These are phyloP conservation scores for Axilococcus clingmanii DNA, from an alignment of 139 green algal genomes.

Conservation along the genomic window DNA sequence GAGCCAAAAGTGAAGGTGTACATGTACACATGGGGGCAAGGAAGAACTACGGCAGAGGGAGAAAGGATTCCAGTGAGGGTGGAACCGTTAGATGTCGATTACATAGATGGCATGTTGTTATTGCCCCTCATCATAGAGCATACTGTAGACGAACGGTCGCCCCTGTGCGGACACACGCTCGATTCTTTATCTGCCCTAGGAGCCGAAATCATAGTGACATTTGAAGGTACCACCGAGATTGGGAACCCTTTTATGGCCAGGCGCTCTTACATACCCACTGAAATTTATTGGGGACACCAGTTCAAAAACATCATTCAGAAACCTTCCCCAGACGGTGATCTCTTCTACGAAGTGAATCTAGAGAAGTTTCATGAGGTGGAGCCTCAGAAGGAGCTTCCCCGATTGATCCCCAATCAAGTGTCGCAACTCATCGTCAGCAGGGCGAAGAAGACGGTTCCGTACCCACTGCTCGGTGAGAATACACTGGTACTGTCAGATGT, in stretches of 20 bases:
- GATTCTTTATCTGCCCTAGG: constrained; percentile 47
- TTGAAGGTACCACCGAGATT: constrained; percentile 64
- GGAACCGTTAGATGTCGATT: constrained; percentile 27
- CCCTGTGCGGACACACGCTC: constrained; percentile 65
- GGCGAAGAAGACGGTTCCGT: constrained; percentile 38
- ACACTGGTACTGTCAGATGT: constrained; percentile 60
- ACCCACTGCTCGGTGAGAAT: constrained; percentile 59
- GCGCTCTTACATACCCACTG: constrained; percentile 62
- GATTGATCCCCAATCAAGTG: constrained; percentile 34
- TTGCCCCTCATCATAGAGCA: constrained; percentile 74
- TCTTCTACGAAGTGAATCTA: constrained; percentile 57
- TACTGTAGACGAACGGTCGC: constrained; percentile 73
- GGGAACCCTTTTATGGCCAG: constrained; percentile 62
- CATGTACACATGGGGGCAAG: constrained; percentile 69
- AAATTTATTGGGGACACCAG: constrained; percentile 74
- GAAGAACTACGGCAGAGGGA: constrained; percentile 62
- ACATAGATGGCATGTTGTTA: constrained; percentile 68
- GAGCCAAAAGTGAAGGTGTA: constrained; percentile 12
- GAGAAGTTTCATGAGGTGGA: constrained; percentile 70
- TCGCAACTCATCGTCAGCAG: constrained; percentile 42
- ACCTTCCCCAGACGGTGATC: constrained; percentile 14
- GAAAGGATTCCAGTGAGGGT: constrained; percentile 55
- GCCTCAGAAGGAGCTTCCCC: constrained; percentile 43
- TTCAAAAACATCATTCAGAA: constrained; percentile 42
- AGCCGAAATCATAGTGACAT: constrained; percentile 72